Conservation (phyloP, 106 monocot species). For the Dendrobium catenatum region DNA sequence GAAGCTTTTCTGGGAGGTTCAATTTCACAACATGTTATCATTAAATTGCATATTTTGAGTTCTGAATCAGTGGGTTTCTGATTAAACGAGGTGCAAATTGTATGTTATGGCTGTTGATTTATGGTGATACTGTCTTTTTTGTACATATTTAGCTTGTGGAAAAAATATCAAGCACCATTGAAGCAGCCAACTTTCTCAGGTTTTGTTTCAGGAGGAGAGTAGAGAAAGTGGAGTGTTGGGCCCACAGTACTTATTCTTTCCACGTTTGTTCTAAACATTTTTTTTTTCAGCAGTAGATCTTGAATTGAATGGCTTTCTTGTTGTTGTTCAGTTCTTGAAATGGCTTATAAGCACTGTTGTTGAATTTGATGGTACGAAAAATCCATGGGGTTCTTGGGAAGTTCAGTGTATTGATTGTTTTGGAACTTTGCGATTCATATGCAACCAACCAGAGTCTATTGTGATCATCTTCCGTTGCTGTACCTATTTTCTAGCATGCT, state of each 20-base stretch:
- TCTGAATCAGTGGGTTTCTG: not conserved
- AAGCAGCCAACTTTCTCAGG: not conserved
- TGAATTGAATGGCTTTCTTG: not conserved
- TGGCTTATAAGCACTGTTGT: not conserved
- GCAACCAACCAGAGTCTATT: not conserved
- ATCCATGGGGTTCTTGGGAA: not conserved
- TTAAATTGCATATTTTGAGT: not conserved
- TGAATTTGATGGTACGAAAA: not conserved
- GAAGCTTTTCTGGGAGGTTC: not conserved
- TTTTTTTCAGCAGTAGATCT: not conserved
- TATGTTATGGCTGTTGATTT: not conserved
- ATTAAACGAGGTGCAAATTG: not conserved
- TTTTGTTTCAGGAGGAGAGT: not conserved
- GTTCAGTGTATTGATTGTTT: not conserved
- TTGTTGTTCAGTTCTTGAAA: not conserved
- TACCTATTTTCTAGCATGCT: not conserved
- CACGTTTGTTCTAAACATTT: not conserved
- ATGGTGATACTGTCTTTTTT: not conserved
- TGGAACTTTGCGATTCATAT: not conserved
- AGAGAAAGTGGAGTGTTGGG: not conserved
- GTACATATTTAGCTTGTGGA: not conserved
- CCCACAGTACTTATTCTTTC: not conserved
- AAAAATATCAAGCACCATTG: not conserved
- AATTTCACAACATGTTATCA: not conserved
- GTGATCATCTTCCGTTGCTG: not conserved